Conservation (phyloP, 2,329 filamentous ascomycete species). For the Chaetomium olivaceum region DNA sequence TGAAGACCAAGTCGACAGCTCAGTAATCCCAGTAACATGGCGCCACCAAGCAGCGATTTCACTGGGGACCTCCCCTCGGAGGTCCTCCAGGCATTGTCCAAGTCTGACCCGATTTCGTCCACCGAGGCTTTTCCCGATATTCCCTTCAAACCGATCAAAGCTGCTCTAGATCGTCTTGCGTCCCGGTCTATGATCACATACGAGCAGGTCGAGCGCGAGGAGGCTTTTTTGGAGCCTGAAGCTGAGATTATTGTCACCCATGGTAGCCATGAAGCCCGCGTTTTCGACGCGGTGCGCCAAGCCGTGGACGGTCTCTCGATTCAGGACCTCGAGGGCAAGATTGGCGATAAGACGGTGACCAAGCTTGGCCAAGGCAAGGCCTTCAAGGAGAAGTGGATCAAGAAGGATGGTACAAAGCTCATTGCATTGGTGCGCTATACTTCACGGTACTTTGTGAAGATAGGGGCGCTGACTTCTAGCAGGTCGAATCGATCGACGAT, state of each 20-base stretch:
- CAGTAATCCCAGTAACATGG: constrained; percentile 25
- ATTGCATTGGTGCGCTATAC: constrained; percentile 50
- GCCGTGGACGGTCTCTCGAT: constrained; percentile 81
- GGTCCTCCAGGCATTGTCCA: constrained; percentile 66
- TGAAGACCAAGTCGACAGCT: not conserved
- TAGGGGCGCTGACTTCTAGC: constrained; percentile 44
- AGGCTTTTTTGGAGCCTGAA: constrained; percentile 73
- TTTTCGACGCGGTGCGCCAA: constrained; percentile 71
- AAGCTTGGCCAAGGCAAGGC: constrained; percentile 94
- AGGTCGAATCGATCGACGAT: constrained; percentile 76
- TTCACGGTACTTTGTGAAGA: constrained; percentile 46
- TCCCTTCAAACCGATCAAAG: constrained; percentile 73
- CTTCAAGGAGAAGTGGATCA: constrained; percentile 78
- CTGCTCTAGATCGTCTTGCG: constrained; percentile 79
- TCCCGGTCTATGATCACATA: constrained; percentile 87
- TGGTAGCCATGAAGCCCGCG: constrained; percentile 80
- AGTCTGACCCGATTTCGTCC: constrained; percentile 66
- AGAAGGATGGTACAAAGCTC: constrained; percentile 54
- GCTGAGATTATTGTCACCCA: constrained; percentile 70
- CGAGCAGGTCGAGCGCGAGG: constrained; percentile 77
- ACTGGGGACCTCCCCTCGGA: constrained; percentile 62
- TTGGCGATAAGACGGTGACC: constrained; percentile 71
- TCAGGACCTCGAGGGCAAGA: constrained; percentile 65
- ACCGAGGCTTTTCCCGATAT: constrained; percentile 67
- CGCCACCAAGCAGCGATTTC: constrained; percentile 20